Percentiles rank a stretch among this genome's conserved stretches.
Conservation (phyloP, 306 rosid species). For the Abrus precatorius region DNA sequence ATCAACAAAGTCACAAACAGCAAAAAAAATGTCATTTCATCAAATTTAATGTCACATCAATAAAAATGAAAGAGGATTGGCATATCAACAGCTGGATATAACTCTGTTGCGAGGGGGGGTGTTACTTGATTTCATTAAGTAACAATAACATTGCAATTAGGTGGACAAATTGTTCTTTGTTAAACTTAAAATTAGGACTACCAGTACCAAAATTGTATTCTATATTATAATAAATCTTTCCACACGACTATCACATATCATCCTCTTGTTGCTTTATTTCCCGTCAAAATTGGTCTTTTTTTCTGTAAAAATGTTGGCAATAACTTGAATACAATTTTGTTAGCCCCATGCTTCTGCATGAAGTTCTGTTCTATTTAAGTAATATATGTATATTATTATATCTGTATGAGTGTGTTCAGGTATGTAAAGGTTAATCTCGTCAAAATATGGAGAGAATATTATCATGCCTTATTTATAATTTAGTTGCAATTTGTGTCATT, state of each 20-base stretch:
- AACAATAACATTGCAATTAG: conserved; percentile 4
- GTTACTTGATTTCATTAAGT: conserved; percentile 12
- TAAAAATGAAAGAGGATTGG: conserved; percentile 12
- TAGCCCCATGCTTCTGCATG: not conserved
- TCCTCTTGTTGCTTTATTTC: not conserved
- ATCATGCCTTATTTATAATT: conserved; percentile 38
- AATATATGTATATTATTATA: conserved; percentile 6
- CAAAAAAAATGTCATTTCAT: not conserved
- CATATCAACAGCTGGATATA: conserved; percentile 25
- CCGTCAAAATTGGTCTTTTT: not conserved
- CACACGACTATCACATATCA: not conserved
- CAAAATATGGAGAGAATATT: conserved; percentile 12
- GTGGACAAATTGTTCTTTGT: conserved; percentile 7
- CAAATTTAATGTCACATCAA: conserved; percentile 11
- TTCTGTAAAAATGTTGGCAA: not conserved
- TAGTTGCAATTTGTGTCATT: conserved; percentile 30
- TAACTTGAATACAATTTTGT: not conserved
- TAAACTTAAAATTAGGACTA: not conserved
- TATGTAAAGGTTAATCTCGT: conserved; percentile 26
- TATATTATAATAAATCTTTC: not conserved
- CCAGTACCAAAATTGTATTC: not conserved
- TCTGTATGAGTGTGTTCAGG: not conserved
- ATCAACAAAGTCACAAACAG: not conserved
- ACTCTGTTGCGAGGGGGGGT: not conserved
- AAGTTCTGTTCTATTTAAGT: conserved; percentile 20